These are phyloP conservation scores for Rhizopus delemar DNA, from an alignment of 371 early-diverging fungal species.

Conservation along the genomic window DNA sequence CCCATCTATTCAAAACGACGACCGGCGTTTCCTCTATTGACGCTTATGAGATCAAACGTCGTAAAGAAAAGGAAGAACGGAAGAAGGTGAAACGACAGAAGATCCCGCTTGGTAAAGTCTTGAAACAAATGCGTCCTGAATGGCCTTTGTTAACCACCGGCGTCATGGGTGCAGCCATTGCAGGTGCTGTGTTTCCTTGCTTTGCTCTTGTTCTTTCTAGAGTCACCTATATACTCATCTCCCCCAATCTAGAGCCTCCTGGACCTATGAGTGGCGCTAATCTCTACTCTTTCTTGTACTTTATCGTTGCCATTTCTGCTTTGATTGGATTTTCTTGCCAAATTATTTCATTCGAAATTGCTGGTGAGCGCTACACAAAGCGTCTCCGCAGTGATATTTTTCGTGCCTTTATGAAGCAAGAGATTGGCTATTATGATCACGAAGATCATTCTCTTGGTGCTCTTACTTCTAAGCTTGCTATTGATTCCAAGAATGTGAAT, in stretches of 20 bases:
- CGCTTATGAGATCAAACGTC: constrained; percentile 41
- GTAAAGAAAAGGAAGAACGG: constrained; percentile 40
- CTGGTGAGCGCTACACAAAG: constrained; percentile 61
- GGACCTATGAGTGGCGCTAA: constrained; percentile 54
- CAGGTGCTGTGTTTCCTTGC: constrained; percentile 58
- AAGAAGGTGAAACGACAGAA: constrained; percentile 40
- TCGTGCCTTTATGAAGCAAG: constrained; percentile 69
- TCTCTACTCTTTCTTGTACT: constrained; percentile 76
- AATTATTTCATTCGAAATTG: constrained; percentile 41
- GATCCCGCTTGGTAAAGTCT: constrained; percentile 47
- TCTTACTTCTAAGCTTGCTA: constrained; percentile 76
- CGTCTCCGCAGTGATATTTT: constrained; percentile 60
- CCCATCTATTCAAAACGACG: constrained; percentile 32
- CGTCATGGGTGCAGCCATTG: constrained; percentile 46
- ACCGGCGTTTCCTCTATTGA: constrained; percentile 27
- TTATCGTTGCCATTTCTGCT: constrained; percentile 59
- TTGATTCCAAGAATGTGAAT: constrained; percentile 73
- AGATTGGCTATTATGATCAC: constrained; percentile 87
- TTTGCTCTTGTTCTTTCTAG: constrained; percentile 49
- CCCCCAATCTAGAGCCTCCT: constrained; percentile 13
- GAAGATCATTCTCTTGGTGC: constrained; percentile 81
- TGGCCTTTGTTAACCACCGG: constrained; percentile 45
- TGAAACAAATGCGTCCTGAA: constrained; percentile 35
- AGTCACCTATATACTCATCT: constrained; percentile 35
- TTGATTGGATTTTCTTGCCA: constrained; percentile 45